Conservation (phyloP, 129 eudicot species). For the Flaveria brownii region DNA sequence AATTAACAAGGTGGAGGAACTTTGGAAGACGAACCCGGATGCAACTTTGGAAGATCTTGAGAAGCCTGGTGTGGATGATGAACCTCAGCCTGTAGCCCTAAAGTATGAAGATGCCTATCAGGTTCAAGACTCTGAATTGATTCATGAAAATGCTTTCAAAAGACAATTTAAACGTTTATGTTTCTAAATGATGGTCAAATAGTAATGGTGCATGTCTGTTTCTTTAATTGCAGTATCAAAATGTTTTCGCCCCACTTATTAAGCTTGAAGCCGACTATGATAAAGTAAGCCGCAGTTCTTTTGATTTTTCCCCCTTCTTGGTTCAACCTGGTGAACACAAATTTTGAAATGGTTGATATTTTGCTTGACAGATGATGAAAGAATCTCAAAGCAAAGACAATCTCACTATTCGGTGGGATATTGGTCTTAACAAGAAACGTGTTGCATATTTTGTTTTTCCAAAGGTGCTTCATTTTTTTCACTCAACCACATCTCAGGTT, state of each 20-base stretch:
- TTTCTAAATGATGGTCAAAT: constrained; percentile 1
- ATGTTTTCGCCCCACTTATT: constrained; percentile 88
- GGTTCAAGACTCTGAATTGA: constrained; percentile 39
- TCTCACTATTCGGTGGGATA: constrained; percentile 86
- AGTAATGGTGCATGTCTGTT: not conserved
- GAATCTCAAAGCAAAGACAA: constrained; percentile 97
- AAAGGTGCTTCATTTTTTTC: constrained; percentile 46
- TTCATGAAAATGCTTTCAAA: not conserved
- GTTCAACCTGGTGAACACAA: not conserved
- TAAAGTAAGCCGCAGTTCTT: constrained; percentile 51
- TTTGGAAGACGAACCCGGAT: constrained; percentile 99
- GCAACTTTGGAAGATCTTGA: constrained; percentile 98
- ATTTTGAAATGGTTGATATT: not conserved
- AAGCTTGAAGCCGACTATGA: constrained; percentile 98
- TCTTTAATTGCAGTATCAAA: constrained; percentile 68
- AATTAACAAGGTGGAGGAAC: constrained; percentile 91
- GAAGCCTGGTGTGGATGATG: constrained; percentile 99
- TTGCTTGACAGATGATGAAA: constrained; percentile 72
- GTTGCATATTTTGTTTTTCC: constrained; percentile 92
- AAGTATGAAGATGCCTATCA: constrained; percentile 97
- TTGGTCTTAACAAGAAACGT: constrained; percentile 96
- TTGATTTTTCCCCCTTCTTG: not conserved
- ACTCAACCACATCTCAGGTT: not conserved
- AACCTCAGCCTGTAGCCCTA: constrained; percentile 82
- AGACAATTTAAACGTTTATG: not conserved